Evolutionary conservation across 2,329 filamentous ascomycete genomes (phyloP).

Genomic region (Aureobasidium sp.): DNA sequence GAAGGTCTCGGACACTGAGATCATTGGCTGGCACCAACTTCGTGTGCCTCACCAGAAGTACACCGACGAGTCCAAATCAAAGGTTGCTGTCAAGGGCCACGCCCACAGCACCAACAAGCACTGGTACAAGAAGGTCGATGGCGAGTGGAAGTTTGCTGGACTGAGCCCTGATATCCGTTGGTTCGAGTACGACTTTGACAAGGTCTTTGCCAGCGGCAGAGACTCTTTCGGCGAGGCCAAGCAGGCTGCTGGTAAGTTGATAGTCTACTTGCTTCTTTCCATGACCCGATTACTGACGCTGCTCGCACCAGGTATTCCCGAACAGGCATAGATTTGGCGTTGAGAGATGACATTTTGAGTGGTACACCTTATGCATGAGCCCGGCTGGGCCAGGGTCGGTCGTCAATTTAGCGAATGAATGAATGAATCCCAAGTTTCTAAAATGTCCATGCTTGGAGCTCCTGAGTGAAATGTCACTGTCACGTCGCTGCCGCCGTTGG

Average conservation of each 20-base stretch:
- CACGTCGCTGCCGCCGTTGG: neutral
- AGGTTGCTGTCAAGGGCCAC: constrained; percentile 49
- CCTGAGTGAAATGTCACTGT: neutral
- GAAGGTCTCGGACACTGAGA: constrained; percentile 42
- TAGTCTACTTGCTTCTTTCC: neutral
- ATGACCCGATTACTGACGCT: neutral
- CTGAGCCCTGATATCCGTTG: constrained; percentile 48
- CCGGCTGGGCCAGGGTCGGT: constrained; percentile 2
- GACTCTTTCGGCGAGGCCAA: constrained; percentile 39
- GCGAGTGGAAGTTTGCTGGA: constrained; percentile 53
- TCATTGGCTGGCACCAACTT: constrained; percentile 50
- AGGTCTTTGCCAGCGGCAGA: constrained; percentile 45
- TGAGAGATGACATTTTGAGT: neutral
- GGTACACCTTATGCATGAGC: constrained; percentile 1
- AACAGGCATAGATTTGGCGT: constrained; percentile 12
- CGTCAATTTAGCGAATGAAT: constrained; percentile 12
- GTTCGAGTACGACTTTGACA: constrained; percentile 51
- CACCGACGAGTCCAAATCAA: constrained; percentile 40
- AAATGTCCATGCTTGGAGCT: neutral
- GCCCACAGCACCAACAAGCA: constrained; percentile 49
- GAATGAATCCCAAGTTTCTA: constrained; percentile 4
- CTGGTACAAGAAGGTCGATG: constrained; percentile 52
- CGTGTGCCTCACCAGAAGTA: constrained; percentile 53
- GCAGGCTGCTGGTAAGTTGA: constrained; percentile 31
- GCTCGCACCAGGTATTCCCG: constrained; percentile 12